These are phyloP conservation scores for Aspergillus tubingensis DNA, from an alignment of 2,329 filamentous ascomycete genomes.

Conservation along the genomic window DNA sequence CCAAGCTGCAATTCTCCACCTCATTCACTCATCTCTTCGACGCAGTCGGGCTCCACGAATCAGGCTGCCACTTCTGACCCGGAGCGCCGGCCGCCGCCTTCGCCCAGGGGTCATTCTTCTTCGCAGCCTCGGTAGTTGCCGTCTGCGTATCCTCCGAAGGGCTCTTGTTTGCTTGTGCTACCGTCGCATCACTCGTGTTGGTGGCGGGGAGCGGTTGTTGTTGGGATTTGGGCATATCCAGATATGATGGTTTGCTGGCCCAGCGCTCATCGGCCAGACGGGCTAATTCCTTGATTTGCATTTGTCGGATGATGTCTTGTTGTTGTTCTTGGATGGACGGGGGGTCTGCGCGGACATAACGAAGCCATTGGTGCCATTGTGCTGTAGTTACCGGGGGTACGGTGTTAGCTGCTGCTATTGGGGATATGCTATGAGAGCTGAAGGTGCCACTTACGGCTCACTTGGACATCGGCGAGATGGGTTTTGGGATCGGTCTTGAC, in stretches of 20 bases:
- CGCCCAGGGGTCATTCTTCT: conserved; percentile 58
- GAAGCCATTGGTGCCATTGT: conserved; percentile 70
- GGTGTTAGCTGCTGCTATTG: neutral
- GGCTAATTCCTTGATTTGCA: conserved; percentile 61
- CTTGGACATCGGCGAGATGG: conserved; percentile 61
- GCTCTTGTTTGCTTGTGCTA: conserved; percentile 7
- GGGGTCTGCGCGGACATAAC: conserved; percentile 59
- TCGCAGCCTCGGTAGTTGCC: conserved; percentile 1
- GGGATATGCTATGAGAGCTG: too few relatives aligned
- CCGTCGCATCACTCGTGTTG: conserved; percentile 45
- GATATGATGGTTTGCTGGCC: conserved; percentile 60
- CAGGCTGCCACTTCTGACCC: conserved; percentile 68
- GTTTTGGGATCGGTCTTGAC: conserved; percentile 56
- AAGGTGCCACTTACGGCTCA: conserved; percentile 52
- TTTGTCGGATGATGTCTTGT: conserved; percentile 57
- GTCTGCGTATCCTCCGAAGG: neutral
- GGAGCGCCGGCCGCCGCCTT: conserved; percentile 55
- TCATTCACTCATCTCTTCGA: conserved; percentile 36
- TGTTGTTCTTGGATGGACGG: conserved; percentile 62
- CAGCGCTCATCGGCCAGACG: conserved; percentile 62
- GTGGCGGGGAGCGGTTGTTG: conserved; percentile 51
- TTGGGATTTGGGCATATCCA: conserved; percentile 56
- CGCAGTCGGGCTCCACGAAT: conserved; percentile 60
- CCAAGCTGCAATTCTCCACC: neutral
- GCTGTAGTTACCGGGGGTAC: conserved; percentile 41